Base-by-base conservation (phyloP, 768 basidiomycete genomes). In the Lepiota brunneoincarnata region DNA sequence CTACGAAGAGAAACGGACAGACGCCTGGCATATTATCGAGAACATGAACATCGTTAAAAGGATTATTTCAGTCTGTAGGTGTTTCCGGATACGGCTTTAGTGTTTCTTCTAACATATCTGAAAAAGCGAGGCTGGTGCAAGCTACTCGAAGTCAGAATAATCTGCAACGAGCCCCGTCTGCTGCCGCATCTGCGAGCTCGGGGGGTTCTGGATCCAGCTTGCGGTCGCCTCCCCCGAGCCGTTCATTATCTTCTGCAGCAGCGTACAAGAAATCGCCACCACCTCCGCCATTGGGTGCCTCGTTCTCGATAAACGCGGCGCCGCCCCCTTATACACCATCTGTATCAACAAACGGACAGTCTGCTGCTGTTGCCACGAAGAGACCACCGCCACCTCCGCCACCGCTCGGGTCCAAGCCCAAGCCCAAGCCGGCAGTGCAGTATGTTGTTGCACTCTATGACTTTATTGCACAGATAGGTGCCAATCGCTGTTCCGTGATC, bases 391-490 rank as follows among this genome's bases (percentile, higher is more conserved):
- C 95, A 0, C 96, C 96, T 0, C 96, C 96, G 0, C 96, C 96
- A 6, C 88, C 93, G 2, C 65, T 94, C 62, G 95, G 93, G 72
- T 83, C 91, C 1, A 95, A 93, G 66, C 91, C 91, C 4, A 91
- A 89, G 67, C 75, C 79, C 6, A 74, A 76, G 26, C 82, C 82
- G 1, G 74, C 73, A 47, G 72, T 78, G 2, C 81, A 86, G 67
- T 93, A 93, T 63, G 93, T 94, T 21, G 87, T 91, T 9, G 97
- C 97, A 26, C 66, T 98, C 64, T 99, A 97, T 65, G 97, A 99
- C 69, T 99, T 96, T 66, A 79, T 77, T 34, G 93, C 97, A 17
- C 94, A 96, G 80, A 87, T 84, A 64, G 50, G 75, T 64, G 47
- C 11, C 23, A 20, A 35, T 23, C 23, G 10, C 23, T 49, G 41